Evolutionary conservation across 148 eudicot species (phyloP).

Genomic region (Nepenthes gracilis): DNA sequence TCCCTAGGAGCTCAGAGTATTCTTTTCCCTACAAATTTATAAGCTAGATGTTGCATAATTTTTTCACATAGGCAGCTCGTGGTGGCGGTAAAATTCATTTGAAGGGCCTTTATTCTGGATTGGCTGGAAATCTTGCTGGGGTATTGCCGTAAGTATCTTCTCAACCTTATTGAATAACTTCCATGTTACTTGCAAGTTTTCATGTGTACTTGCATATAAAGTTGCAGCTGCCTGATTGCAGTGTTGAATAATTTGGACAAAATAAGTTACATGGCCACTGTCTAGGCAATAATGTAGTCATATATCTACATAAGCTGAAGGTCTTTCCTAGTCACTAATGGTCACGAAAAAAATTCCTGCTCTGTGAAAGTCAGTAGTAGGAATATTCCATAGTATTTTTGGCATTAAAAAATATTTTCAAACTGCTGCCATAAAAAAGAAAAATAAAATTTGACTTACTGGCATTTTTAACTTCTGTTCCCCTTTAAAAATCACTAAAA

Average conservation of each 20-base stretch:
- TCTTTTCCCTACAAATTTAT: not conserved
- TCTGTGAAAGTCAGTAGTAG: not conserved
- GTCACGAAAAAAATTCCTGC: not conserved
- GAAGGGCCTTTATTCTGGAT: slow-evolving; percentile 93
- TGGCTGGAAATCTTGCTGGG: slow-evolving; percentile 92
- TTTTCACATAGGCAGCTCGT: slow-evolving; percentile 58
- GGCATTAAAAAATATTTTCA: too few species aligned
- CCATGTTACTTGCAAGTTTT: not conserved
- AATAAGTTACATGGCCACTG: too few species aligned
- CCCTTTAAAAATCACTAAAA: too few species aligned
- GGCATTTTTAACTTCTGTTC: too few species aligned
- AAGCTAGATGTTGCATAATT: not conserved
- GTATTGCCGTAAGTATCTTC: slow-evolving; percentile 73
- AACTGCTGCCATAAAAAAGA: too few species aligned
- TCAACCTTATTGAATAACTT: not conserved
- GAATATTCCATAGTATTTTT: too few species aligned
- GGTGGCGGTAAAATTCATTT: slow-evolving; percentile 77
- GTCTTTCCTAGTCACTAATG: not conserved
- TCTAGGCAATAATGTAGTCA: not conserved
- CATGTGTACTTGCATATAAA: too few species aligned
- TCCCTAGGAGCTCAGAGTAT: not conserved
- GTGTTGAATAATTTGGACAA: too few species aligned
- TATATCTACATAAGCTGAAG: not conserved
- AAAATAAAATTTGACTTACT: too few species aligned
- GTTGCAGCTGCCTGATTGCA: too few species aligned